These are phyloP conservation scores for Neocucurbitaria cava DNA, from an alignment of 2,329 filamentous ascomycete genomes.

Conservation along the genomic window DNA sequence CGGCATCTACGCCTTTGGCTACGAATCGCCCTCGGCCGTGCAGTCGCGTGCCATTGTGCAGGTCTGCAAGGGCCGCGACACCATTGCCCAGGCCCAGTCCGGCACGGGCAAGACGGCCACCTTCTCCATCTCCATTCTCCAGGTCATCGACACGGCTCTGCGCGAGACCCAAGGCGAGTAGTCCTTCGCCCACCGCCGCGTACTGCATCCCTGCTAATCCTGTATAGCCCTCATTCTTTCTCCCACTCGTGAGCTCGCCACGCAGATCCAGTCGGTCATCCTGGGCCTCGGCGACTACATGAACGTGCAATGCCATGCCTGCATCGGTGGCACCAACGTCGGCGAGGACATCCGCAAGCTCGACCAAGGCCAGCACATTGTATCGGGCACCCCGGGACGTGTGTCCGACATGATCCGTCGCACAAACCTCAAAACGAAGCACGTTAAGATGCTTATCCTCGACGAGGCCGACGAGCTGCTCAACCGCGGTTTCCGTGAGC, in stretches of 20 bases:
- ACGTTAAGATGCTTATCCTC: constrained; percentile 81
- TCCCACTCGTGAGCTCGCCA: constrained; percentile 93
- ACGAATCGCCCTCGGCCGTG: constrained; percentile 96
- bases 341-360: constrained; percentile 98
- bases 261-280: constrained; percentile 97
- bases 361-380: constrained; percentile 96
- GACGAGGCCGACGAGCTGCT: constrained; percentile 81
- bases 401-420: constrained; percentile 86
- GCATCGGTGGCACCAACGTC: constrained; percentile 97
- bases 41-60: constrained; percentile 98
- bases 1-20: constrained; percentile 97
- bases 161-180: constrained; percentile 78
- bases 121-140: constrained; percentile 94
- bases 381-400: constrained; percentile 95
- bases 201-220: constrained; percentile 17
- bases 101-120: constrained; percentile 97
- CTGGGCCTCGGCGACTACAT: constrained; percentile 99
- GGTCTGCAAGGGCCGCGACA: constrained; percentile 98
- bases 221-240: constrained; percentile 82
- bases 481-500: constrained; percentile 94
- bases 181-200: not conserved
- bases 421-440: constrained; percentile 73
- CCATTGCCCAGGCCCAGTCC: constrained; percentile 96
- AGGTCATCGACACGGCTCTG: constrained; percentile 92
- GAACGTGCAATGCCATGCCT: constrained; percentile 99